Evolutionary conservation across 2,329 filamentous ascomycete species (phyloP).

Genomic region (Paecilomyces sp.): DNA sequence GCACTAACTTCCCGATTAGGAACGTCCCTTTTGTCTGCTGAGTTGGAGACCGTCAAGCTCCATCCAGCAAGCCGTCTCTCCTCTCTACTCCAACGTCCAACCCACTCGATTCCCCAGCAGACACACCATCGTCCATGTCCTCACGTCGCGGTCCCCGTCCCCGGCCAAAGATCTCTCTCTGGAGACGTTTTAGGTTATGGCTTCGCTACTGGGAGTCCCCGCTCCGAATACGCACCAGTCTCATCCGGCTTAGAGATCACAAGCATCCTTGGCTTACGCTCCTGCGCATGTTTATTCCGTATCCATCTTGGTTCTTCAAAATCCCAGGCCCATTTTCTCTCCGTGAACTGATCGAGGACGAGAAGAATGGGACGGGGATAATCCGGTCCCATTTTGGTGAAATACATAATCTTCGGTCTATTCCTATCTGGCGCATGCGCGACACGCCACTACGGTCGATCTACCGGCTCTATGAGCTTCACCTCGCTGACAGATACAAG

Average conservation of each 20-base stretch:
- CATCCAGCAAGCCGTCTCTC: too few relatives aligned
- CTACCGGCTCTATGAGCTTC: conserved; percentile 21
- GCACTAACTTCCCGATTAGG: too few relatives aligned
- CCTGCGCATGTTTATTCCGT: conserved; percentile 15
- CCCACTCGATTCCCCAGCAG: too few relatives aligned
- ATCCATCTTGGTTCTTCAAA: conserved; percentile 16
- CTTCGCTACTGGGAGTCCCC: conserved; percentile 10
- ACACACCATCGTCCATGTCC: too few relatives aligned
- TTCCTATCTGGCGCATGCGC: conserved; percentile 19
- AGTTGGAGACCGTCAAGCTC: too few relatives aligned
- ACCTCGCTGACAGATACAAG: conserved; percentile 12
- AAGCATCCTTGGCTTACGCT: conserved; percentile 13
- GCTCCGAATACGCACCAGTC: conserved; percentile 13
- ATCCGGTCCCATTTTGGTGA: not conserved
- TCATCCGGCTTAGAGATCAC: conserved; percentile 13
- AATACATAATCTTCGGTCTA: conserved; percentile 17
- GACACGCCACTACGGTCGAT: conserved; percentile 21
- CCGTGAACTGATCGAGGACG: conserved; percentile 8
- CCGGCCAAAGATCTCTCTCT: conserved; percentile 6
- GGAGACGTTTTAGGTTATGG: conserved; percentile 8
- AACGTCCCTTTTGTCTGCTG: too few relatives aligned
- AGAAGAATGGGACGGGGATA: conserved; percentile 4
- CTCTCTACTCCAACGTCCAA: not conserved
- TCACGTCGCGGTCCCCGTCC: conserved; percentile 3
- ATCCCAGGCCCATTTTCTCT: conserved; percentile 14